These are phyloP conservation scores for Urochloa ruziziensis DNA, from an alignment of 176 grass and related monocot genomes.

Conservation along the genomic window DNA sequence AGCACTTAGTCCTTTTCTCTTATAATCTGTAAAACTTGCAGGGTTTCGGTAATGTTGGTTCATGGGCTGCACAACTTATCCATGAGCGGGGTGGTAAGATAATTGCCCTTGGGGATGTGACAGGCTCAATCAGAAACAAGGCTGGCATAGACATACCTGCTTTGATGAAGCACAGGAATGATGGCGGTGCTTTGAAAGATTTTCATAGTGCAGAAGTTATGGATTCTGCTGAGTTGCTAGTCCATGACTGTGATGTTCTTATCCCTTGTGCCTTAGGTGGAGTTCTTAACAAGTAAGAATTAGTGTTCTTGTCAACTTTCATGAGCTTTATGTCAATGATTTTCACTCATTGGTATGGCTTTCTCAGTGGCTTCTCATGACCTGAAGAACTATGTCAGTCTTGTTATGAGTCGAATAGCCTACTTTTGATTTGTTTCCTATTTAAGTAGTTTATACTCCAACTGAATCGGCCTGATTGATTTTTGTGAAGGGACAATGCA, in stretches of 20 bases:
- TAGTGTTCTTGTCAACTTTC: not conserved
- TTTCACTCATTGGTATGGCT: not conserved
- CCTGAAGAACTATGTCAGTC: not conserved
- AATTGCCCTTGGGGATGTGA: constrained; percentile 83
- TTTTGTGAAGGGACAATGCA: constrained; percentile 81
- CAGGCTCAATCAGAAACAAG: constrained; percentile 66
- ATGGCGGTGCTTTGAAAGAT: constrained; percentile 61
- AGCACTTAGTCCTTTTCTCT: not conserved
- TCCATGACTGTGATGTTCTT: constrained; percentile 89
- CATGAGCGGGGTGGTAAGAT: constrained; percentile 90
- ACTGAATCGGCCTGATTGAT: constrained; percentile 8
- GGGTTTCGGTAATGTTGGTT: constrained; percentile 98
- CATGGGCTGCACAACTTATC: constrained; percentile 82
- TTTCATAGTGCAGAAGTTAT: constrained; percentile 64
- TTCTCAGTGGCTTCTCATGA: not conserved
- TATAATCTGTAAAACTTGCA: constrained; percentile 28
- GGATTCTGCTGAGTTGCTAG: constrained; percentile 63
- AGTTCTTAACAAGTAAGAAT: constrained; percentile 75
- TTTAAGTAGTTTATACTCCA: not conserved
- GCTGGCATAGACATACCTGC: constrained; percentile 76
- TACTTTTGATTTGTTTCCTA: constrained; percentile 4
- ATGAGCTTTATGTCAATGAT: not conserved
- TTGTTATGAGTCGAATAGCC: not conserved
- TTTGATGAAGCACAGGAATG: constrained; percentile 59
- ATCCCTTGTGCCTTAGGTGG: constrained; percentile 87